Base-by-base conservation (phyloP, 441 rosid genomes). In the Euphorbia celastroides region DNA sequence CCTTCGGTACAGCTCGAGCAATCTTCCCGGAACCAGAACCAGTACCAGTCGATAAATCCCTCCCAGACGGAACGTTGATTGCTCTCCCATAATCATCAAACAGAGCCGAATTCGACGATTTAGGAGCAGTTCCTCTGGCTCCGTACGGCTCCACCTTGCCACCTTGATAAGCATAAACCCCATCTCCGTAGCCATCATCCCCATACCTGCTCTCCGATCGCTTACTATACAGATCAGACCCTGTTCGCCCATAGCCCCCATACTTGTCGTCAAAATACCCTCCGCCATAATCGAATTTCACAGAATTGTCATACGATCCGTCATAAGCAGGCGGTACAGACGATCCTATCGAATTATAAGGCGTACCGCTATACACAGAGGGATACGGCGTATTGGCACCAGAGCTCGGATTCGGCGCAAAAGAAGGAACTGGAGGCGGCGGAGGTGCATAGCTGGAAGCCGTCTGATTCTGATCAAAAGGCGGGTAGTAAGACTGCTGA, bases 51-150 rank as follows among this genome's bases (percentile, higher is more conserved):
- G 79, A 77, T 5, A 76, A 73, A 30, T 84, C 96, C 79, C 82
- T 86, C 12, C 77, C 84, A 5, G 96, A 82, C 57, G 88, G 75
- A 5, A 80, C 14, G 73, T 78, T 84, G 72, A 92, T 87, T 44
- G 97, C 74, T 57, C 99, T 78, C 50, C 99, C 99, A 74, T 88
- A 95, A 80, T 95, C 99, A 69, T 95, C 99, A 34, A 95, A 95
- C 74, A 80, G 71, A 2, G 88, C 76, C 78, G 88, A 86, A 42
- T 86, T 76, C 0, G 98, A 87, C 13, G 97, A 88, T 54, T 88
- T 95, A 0, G 97, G 86, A 0, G 85, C 85, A 2, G 97, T 95
- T 23, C 99, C 97, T 60, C 99, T 89, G 34, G 98, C 88, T 30
- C 99, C 99, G 17, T 90, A 95, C 0, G 98, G 97, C 86, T 92